Evolutionary conservation across 371 early-diverging fungal species (phyloP).

Genomic region (Mucor irregularis): DNA sequence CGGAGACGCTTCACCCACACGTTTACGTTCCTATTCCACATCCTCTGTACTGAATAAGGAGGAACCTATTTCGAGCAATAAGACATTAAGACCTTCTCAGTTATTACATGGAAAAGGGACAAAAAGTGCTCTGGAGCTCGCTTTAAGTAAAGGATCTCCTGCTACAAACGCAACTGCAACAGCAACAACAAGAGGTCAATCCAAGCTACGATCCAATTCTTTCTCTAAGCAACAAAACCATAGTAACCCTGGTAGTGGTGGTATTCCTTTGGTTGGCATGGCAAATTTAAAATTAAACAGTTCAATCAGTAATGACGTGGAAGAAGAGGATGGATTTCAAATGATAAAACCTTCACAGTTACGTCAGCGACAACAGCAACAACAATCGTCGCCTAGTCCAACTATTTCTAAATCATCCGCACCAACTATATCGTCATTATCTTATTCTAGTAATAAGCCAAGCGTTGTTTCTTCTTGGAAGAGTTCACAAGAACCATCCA

Average conservation of each 20-base stretch:
- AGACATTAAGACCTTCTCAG: slow-evolving; percentile 10
- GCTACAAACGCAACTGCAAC: not conserved
- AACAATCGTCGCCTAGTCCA: not conserved
- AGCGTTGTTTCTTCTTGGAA: no score
- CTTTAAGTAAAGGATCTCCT: slow-evolving; percentile 16
- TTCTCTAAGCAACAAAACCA: not conserved
- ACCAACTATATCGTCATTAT: no score
- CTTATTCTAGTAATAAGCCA: no score
- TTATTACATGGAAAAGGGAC: slow-evolving; percentile 1
- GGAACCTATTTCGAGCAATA: not conserved
- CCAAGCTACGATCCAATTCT: not conserved
- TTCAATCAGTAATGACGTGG: slow-evolving; percentile 3
- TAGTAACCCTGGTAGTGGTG: no score
- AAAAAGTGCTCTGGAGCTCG: slow-evolving; percentile 16
- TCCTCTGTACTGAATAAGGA: slow-evolving; percentile 9
- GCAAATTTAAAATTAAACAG: not conserved
- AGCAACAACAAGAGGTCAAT: slow-evolving; percentile 1
- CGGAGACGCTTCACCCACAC: slow-evolving; percentile 6
- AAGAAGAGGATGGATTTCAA: slow-evolving; percentile 39
- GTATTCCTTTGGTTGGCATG: slow-evolving; percentile 15
- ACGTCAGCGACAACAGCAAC: slow-evolving; percentile 19
- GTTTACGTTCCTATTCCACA: slow-evolving; percentile 24
- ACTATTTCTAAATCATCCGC: not conserved
- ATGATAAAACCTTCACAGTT: slow-evolving; percentile 44
- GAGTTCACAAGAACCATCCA: no score